phyloP scores from a whole-genome alignment of 2,329 filamentous ascomycete genomes.

The Ceratocystis variospora region DNA sequence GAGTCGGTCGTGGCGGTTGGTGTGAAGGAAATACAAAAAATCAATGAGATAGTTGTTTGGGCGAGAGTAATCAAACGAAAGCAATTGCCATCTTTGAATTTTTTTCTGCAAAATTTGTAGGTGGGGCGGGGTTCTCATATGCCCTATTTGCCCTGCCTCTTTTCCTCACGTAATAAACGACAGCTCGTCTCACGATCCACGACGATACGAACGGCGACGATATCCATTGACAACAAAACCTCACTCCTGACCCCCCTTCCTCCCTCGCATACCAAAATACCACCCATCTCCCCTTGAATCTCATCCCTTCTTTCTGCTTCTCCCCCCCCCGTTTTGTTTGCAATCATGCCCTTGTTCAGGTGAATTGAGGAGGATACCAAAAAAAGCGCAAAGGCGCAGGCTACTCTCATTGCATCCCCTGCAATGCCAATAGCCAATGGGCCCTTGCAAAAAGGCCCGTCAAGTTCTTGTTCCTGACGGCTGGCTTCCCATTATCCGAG shows the following conservation, averaged over 20 bases:
- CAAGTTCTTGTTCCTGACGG: conserved; percentile 8
- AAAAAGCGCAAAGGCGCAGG: conserved; percentile 6
- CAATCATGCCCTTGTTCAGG: conserved; percentile 2
- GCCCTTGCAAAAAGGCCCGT: conserved; percentile 6
- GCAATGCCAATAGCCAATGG: conserved; percentile 4
- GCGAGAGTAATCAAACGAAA: too few species aligned
- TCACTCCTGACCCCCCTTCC: background rate
- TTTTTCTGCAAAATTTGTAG: too few species aligned
- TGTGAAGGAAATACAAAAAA: too few species aligned
- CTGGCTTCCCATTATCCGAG: conserved; percentile 4
- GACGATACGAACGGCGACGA: background rate
- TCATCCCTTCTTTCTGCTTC: conserved; percentile 7
- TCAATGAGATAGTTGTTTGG: too few species aligned
- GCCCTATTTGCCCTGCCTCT: too few species aligned
- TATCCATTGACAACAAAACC: background rate
- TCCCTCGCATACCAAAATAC: background rate
- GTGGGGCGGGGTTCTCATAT: too few species aligned
- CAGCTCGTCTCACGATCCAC: too few species aligned
- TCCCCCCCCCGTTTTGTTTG: background rate
- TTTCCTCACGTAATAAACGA: too few species aligned
- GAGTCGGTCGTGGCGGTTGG: background rate
- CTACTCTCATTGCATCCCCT: background rate
- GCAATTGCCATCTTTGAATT: too few species aligned
- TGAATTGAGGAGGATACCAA: conserved; percentile 3
- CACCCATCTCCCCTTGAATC: background rate